Base-by-base conservation (phyloP, 352 stramenopile genomes). In the Phytopythium ostracodes region DNA sequence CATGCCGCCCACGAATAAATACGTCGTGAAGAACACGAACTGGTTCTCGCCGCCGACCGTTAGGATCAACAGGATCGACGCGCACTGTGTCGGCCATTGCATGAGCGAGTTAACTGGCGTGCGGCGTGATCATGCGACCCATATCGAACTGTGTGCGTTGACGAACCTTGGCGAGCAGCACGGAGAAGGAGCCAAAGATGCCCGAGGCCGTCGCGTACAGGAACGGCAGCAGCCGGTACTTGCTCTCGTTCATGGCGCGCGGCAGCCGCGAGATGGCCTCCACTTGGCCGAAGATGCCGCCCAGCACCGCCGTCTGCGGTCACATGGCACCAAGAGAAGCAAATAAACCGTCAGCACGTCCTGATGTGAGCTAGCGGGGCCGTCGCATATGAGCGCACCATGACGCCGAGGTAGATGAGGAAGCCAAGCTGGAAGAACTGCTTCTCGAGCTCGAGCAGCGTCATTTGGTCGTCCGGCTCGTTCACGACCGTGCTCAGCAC, bases 21-120 rank as follows among this genome's bases (percentile, higher is more conserved):
- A 94, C 56, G 85, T 92, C 56, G 81, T 92, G 59, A 88, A 81
- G 73, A 91, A 92, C 43, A 88, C 73, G 63, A 94, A 94, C 64
- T 94, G 85, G 63, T 94, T 92, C 40, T 92, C 73, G 35, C 85
- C 83, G 56, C 80, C 65, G n/a, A 92, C 54, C 25, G 85, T 94
- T 35, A 91, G 51, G 49, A 94, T 89, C 22, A 94, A 57, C 60
- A 94, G 56, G 38, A 94, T 91, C 18, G 85, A 91, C 35, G 84
- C 81, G 63, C 85, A 94, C 70, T 89, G 47, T 63, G 43, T 27
- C 18, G 43, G 25, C 22, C n/a, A n/a, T n/a, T n/a, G n/a, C n/a
- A n/a, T n/a, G n/a, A n/a, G n/a, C n/a, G n/a, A n/a, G n/a, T n/a
- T n/a, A n/a, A n/a, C n/a, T n/a, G n/a, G n/a, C n/a, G n/a, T n/a